Evolutionary conservation across 306 rosid genomes (phyloP), one percentile per base, ranked within the genome.

Genomic region (Ammopiptanthus mongolicus): DNA sequence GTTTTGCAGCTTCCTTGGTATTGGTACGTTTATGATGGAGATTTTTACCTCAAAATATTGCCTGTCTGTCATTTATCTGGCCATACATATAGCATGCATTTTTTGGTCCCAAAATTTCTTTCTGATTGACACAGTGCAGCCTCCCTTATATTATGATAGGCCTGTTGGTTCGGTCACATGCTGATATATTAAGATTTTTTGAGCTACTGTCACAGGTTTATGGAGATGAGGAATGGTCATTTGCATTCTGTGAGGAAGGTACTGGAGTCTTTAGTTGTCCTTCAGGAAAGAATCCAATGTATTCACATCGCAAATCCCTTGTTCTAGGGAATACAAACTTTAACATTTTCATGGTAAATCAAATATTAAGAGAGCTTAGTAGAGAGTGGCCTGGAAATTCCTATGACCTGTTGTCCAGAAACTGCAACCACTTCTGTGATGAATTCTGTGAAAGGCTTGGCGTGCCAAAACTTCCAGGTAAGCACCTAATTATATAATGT

Each of bases 381-480:
- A 85, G 97, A 89, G 98, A 90, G 80, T 96, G 99, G 99, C 96
- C 96, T 71, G 98, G 99, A 71, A 73, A 39, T 87, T 84, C 87
- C 2, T 96, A 92, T 80, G 99, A 96, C 80, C 85, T 92, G 48
- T 80, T 96, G 83, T 18, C 99, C 37, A 96, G 86, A 75, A 96
- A 96, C 83, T 96, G 99, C 88, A 96, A 96, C 77, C 99, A 92
- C 88, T 96, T 96, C 58, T 96, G 99, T 78, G 98, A 96, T 82
- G 97, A 90, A 82, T 83, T 90, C 75, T 96, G 97, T 64, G 99
- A 92, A 72, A 86, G 71, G 86, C 96, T 96, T 71, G 96, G 67
- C 56, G 99, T 92, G 36, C 90, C 88, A 69, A 96, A 88, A 73
- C 97, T 96, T 85, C 99, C 99, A 81, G 99, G 99, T 96, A 83